Evolutionary conservation across 2,329 filamentous ascomycete species (phyloP).

Genomic region (Nemania sp.): DNA sequence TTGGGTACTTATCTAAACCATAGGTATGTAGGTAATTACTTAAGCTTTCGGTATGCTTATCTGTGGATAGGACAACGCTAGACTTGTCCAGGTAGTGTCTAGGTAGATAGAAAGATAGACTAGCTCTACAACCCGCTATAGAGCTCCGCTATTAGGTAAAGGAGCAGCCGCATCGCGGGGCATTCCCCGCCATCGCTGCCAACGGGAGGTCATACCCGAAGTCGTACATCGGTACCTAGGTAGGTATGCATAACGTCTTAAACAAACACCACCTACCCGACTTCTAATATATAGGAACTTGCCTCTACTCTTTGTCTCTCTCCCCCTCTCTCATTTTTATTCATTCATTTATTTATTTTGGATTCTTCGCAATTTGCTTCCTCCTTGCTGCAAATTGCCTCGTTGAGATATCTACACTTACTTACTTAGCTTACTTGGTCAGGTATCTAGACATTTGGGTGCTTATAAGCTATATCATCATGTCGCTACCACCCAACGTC

Average conservation of each 20-base stretch:
- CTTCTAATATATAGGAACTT: neutral
- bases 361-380: neutral
- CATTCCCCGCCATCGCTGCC: constrained; percentile 31
- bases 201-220: neutral
- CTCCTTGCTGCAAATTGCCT: neutral
- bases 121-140: neutral
- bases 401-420: neutral
- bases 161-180: constrained; percentile 36
- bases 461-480: constrained; percentile 22
- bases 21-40: no score
- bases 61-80: neutral
- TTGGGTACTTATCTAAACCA: no score
- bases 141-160: neutral
- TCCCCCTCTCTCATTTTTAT: neutral
- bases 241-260: neutral
- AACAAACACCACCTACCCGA: neutral
- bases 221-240: neutral
- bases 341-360: neutral
- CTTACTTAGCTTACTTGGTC: neutral
- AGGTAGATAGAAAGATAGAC: constrained; percentile 7
- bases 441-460: no score
- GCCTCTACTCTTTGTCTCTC: neutral
- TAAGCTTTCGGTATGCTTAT: no score
- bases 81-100: neutral
- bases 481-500: constrained; percentile 68